Percentiles rank a stretch among this genome's conserved stretches.
phyloP scores from a whole-genome alignment of 257 asterid species.

The Solanum peruvianum region DNA sequence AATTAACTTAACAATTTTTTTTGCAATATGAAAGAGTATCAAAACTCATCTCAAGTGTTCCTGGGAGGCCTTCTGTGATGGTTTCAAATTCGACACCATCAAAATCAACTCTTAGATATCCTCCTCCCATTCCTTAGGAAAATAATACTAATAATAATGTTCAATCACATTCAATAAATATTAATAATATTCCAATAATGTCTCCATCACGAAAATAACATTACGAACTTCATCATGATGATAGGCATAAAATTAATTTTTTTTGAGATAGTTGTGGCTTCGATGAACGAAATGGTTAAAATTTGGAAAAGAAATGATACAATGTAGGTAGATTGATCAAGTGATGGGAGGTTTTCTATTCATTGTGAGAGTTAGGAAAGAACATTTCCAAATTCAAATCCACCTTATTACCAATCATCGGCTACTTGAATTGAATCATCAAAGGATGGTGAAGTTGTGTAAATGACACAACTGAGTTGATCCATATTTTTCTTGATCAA shows the following conservation, averaged over 20 bases:
- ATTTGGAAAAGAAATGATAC: slow-evolving; percentile 46
- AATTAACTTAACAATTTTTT: background rate
- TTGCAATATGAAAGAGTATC: slow-evolving; percentile 25
- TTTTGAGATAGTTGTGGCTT: slow-evolving; percentile 22
- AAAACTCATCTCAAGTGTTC: slow-evolving; percentile 14
- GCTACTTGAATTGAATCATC: slow-evolving; percentile 58
- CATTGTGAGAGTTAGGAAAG: slow-evolving; percentile 42
- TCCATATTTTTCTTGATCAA: slow-evolving; percentile 47
- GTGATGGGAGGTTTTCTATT: slow-evolving; percentile 31
- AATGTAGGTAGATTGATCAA: slow-evolving; percentile 31
- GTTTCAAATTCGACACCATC: background rate
- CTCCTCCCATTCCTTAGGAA: background rate
- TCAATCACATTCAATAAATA: background rate
- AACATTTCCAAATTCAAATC: slow-evolving; percentile 24
- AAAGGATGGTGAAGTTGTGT: slow-evolving; percentile 41
- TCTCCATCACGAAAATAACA: background rate
- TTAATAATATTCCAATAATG: background rate
- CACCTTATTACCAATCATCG: slow-evolving; percentile 7
- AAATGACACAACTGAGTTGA: slow-evolving; percentile 32
- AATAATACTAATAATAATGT: background rate
- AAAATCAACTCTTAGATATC: background rate
- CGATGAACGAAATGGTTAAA: slow-evolving; percentile 45
- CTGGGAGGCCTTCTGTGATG: slow-evolving; percentile 9
- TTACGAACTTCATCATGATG: background rate
- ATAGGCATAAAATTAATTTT: slow-evolving; percentile 23